A percentile compares a stretch with the other conserved stretches of the same genome.
These are phyloP conservation scores for Symbiodinium natans DNA, from an alignment of 73 alveolate species.

Conservation along the genomic window DNA sequence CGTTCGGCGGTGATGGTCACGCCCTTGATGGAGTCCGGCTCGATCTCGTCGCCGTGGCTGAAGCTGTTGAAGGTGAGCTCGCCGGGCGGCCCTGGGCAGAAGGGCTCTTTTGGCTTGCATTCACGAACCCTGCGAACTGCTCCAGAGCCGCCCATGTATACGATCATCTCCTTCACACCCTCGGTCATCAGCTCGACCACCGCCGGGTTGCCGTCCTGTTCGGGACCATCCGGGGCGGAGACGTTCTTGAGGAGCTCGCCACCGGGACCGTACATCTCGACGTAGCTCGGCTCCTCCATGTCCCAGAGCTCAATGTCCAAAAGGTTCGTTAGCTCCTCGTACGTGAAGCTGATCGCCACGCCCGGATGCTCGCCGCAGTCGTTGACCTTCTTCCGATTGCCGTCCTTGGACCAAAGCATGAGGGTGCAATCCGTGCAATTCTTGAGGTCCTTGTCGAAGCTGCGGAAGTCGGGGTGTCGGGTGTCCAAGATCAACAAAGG, in stretches of 20 bases:
- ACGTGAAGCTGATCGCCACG: not conserved
- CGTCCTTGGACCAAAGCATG: not conserved
- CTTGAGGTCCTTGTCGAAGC: not conserved
- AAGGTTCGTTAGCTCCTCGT: not conserved
- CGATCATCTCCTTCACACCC: not conserved
- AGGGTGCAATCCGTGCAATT: not conserved
- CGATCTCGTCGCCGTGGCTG: constrained; percentile 6
- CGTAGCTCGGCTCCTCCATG: not conserved
- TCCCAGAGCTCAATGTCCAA: constrained; percentile 7
- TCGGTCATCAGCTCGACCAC: not conserved
- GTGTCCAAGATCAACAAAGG: not conserved
- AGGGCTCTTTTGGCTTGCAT: not conserved
- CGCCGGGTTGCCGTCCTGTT: not conserved
- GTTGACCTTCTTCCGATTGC: not conserved
- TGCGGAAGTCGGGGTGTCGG: not conserved
- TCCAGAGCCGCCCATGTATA: not conserved
- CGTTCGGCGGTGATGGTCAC: not conserved
- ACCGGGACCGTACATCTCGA: not conserved
- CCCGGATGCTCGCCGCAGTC: not conserved
- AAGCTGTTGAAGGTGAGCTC: constrained; percentile 3
- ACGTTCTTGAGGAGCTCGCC: not conserved
- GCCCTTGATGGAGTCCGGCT: not conserved
- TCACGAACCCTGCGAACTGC: not conserved
- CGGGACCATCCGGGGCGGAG: not conserved
- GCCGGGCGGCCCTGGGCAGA: not conserved